Percentiles rank a stretch among this genome's conserved stretches.
These are phyloP conservation scores for Nicotiana tomentosiformis DNA, from an alignment of 257 asterid species.

Conservation along the genomic window DNA sequence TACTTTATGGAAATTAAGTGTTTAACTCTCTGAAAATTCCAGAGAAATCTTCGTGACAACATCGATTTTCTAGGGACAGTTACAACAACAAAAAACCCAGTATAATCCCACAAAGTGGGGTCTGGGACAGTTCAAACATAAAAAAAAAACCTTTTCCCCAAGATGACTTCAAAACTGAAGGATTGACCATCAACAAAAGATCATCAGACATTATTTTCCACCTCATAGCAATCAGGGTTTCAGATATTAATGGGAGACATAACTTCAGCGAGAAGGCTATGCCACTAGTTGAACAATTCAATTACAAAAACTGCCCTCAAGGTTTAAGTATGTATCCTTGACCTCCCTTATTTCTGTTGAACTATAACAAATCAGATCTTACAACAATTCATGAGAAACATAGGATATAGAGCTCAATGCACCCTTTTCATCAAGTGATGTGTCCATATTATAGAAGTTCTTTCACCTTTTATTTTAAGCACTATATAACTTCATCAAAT, in stretches of 20 bases:
- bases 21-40: neutral
- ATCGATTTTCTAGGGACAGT: neutral
- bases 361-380: neutral
- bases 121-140: too few relatives aligned
- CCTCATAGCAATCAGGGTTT: neutral
- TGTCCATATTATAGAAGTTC: neutral
- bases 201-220: neutral
- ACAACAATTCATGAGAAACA: neutral
- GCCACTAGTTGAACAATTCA: neutral
- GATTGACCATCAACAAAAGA: neutral
- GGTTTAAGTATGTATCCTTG: neutral
- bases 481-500: neutral
- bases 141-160: neutral
- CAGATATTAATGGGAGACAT: neutral
- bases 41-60: neutral
- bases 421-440: neutral
- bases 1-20: neutral
- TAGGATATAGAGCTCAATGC: neutral
- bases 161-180: neutral
- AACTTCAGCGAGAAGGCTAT: neutral
- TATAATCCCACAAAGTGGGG: too few relatives aligned
- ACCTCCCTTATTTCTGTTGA: neutral
- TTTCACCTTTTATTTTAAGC: neutral
- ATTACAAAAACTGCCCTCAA: neutral
- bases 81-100: neutral